Base-by-base conservation (phyloP, 306 rosid species). In the Corylus americana region DNA sequence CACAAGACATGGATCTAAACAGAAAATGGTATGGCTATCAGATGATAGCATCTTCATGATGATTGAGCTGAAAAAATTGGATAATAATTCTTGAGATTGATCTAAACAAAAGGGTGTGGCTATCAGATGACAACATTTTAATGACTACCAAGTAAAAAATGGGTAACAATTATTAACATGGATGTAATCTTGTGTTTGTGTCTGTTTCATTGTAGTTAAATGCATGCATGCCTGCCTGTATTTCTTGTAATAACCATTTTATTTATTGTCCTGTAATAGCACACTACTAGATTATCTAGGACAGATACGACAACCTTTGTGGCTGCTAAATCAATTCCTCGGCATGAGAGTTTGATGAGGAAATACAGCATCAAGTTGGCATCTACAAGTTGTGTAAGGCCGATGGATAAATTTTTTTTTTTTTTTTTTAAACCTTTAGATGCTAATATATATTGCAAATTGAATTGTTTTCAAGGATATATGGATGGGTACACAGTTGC, bases 401-500 rank as follows among this genome's bases (percentile, higher is more conserved):
- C 67, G 71, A 49, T 22, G 22, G 22, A 22, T 22, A 22, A 22
- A 0, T 22, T 22, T 22, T n/a, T n/a, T n/a, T n/a, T n/a, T n/a
- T n/a, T n/a, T n/a, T n/a, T n/a, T 22, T 22, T 31, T 31, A 31
- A 71, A 66, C 8, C 11, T 7, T 54, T 50, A 31, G 80, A 68
- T 69, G 77, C 82, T 84, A 77, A 87, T 78, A 64, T 42, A 87
- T 78, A 53, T 42, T 67, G 53, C 68, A 70, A 75, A 77, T 74
- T 81, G 25, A 58, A 68, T 58, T 83, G 55, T 29, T 83, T 79
- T 55, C 55, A 83, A 92, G 97, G 91, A 90, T 74, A 22, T 77
- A 55, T 84, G 85, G 90, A 88, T 87, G 91, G 97, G 92, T 44
- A 92, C 91, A 49, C 74, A 71, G 49, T 87, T 92, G 84, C 97